These are phyloP conservation scores for Pseudonitzschia delicatissima DNA, from an alignment of 108 stramenopile genomes.

Conservation along the genomic window DNA sequence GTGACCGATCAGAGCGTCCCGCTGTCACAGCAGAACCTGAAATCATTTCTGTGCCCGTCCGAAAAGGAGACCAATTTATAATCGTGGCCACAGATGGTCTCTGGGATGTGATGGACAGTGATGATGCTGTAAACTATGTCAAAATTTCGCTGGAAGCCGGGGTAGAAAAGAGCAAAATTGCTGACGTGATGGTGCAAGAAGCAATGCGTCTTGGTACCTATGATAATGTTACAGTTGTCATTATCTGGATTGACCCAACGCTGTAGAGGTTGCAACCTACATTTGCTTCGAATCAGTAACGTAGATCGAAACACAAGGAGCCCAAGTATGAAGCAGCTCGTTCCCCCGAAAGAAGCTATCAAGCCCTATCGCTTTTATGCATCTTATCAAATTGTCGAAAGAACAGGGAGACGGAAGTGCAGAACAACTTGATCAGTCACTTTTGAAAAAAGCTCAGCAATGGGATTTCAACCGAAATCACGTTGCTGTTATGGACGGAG, in stretches of 20 bases:
- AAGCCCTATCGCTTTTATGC: too few species aligned
- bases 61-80: constrained; percentile 45
- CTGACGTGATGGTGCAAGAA: constrained; percentile 67
- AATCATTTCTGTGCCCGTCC: constrained; percentile 41
- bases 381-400: too few species aligned
- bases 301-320: too few species aligned
- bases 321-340: too few species aligned
- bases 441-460: too few species aligned
- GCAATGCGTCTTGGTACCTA: constrained; percentile 74
- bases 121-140: constrained; percentile 80
- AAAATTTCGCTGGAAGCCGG: constrained; percentile 27
- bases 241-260: constrained; percentile 58
- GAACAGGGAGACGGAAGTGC: too few species aligned
- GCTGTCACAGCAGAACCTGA: constrained; percentile 82
- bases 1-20: constrained; percentile 90
- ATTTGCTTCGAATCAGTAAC: too few species aligned
- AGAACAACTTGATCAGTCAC: too few species aligned
- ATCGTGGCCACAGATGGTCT: constrained; percentile 88
- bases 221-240: constrained; percentile 83
- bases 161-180: constrained; percentile 32
- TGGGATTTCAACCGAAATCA: too few species aligned
- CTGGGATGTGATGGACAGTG: constrained; percentile 87
- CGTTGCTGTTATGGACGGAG: too few species aligned
- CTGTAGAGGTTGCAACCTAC: background rate
- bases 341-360: too few species aligned